A percentile compares a stretch with the other conserved stretches of the same genome.
Conservation (phyloP, 345 rosid species). For the Rhizophora mangle region DNA sequence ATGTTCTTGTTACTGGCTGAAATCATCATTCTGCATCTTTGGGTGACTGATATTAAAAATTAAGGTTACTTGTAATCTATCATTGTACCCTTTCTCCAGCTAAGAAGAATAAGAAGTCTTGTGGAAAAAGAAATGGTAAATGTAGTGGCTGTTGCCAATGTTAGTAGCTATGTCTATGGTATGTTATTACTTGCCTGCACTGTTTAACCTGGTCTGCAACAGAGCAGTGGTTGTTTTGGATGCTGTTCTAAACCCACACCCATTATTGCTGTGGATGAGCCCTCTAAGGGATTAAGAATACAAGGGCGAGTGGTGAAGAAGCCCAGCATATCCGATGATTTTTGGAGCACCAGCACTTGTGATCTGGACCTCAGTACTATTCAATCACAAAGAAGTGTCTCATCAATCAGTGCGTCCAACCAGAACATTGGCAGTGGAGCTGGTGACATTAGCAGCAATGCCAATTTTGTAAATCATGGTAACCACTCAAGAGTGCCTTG, state of each 20-base stretch:
- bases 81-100: not conserved
- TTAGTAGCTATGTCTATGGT: not conserved
- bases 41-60: no score
- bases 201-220: slow-evolving; percentile 28
- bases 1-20: not conserved
- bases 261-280: slow-evolving; percentile 35
- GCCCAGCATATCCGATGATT: slow-evolving; percentile 24
- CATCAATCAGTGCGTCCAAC: slow-evolving; percentile 24
- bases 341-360: slow-evolving; percentile 34
- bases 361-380: slow-evolving; percentile 30
- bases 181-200: not conserved
- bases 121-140: not conserved
- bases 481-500: not conserved
- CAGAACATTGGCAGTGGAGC: slow-evolving; percentile 8
- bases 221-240: slow-evolving; percentile 40
- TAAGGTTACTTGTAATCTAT: not conserved
- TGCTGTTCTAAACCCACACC: slow-evolving; percentile 30
- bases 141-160: not conserved
- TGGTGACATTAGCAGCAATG: slow-evolving; percentile 10
- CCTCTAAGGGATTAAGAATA: slow-evolving; percentile 32
- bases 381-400: slow-evolving; percentile 31
- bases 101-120: not conserved
- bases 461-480: slow-evolving; percentile 33
- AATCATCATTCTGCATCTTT: not conserved
- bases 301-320: slow-evolving; percentile 33